phyloP scores from a whole-genome alignment of 2,329 filamentous ascomycete genomes.

The Xylaria multiplex region DNA sequence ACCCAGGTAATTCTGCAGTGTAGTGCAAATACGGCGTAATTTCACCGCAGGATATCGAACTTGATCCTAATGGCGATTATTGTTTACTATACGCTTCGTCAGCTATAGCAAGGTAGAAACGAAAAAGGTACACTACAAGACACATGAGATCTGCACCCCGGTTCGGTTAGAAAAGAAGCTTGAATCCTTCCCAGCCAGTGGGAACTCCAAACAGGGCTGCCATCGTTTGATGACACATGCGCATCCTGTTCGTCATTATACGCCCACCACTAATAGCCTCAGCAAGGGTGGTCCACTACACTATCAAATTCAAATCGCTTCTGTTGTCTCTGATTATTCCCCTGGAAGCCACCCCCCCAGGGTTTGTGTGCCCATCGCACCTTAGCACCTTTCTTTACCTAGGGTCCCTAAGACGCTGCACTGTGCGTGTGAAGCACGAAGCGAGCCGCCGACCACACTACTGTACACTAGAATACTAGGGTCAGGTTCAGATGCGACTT shows the following conservation, averaged over 20 bases:
- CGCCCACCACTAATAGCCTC: slow-evolving; percentile 32
- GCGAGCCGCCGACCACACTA: background rate
- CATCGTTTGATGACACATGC: slow-evolving; percentile 35
- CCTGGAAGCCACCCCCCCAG: slow-evolving; percentile 4
- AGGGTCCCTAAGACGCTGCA: slow-evolving; percentile 22
- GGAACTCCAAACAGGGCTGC: slow-evolving; percentile 32
- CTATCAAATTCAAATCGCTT: slow-evolving; percentile 33
- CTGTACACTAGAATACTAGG: background rate
- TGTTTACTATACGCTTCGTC: slow-evolving; percentile 22
- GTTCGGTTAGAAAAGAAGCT: slow-evolving; percentile 38
- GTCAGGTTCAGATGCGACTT: background rate
- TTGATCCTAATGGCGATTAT: background rate
- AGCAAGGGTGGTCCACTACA: slow-evolving; percentile 30
- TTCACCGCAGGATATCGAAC: background rate
- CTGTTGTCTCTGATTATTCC: slow-evolving; percentile 13
- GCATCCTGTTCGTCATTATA: slow-evolving; percentile 36
- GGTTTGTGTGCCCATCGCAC: slow-evolving; percentile 5
- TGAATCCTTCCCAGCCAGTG: slow-evolving; percentile 39
- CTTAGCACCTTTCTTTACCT: slow-evolving; percentile 9
- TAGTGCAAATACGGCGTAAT: background rate
- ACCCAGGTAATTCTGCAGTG: background rate
- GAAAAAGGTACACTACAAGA: slow-evolving; percentile 7
- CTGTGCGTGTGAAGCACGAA: slow-evolving; percentile 19
- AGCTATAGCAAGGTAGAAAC: slow-evolving; percentile 13
- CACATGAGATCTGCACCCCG: slow-evolving; percentile 35